phyloP scores from a whole-genome alignment of 257 asterid species.

The Osmanthus fragrans region DNA sequence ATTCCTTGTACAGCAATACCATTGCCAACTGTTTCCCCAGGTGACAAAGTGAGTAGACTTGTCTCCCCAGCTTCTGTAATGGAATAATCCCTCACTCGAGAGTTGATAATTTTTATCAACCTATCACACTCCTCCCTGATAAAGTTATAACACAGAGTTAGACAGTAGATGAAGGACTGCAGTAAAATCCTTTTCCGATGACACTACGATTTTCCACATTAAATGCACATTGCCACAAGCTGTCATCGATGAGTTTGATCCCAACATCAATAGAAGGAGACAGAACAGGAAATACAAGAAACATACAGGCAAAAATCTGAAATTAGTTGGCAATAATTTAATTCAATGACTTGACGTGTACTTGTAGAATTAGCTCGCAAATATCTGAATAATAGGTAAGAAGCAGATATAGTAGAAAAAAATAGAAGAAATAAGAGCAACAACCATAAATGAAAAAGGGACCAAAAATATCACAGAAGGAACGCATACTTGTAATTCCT shows the following conservation, averaged over 20 bases:
- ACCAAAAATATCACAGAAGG: not conserved
- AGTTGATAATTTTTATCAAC: slow-evolving; percentile 55
- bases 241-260: slow-evolving; percentile 1
- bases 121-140: slow-evolving; percentile 79
- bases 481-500: not conserved
- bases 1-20: slow-evolving; percentile 39
- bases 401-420: not conserved
- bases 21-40: slow-evolving; percentile 32
- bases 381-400: slow-evolving; percentile 1
- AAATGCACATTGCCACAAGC: slow-evolving; percentile 6
- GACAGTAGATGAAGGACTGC: not conserved
- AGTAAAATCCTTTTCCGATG: slow-evolving; percentile 5
- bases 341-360: not conserved
- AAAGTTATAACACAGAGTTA: slow-evolving; percentile 22
- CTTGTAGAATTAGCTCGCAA: slow-evolving; percentile 15
- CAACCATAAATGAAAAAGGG: not conserved
- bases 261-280: not conserved
- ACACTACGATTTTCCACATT: not conserved
- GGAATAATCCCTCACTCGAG: slow-evolving; percentile 59
- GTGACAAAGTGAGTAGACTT: slow-evolving; percentile 28
- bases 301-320: not conserved
- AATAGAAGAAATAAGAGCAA: not conserved
- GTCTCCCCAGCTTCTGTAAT: slow-evolving; percentile 40
- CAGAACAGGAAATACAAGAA: slow-evolving; percentile 9
- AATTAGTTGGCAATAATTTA: not conserved